Evolutionary conservation across 2,329 filamentous ascomycete genomes (phyloP).

Genomic region (Neocucurbitaria cava): DNA sequence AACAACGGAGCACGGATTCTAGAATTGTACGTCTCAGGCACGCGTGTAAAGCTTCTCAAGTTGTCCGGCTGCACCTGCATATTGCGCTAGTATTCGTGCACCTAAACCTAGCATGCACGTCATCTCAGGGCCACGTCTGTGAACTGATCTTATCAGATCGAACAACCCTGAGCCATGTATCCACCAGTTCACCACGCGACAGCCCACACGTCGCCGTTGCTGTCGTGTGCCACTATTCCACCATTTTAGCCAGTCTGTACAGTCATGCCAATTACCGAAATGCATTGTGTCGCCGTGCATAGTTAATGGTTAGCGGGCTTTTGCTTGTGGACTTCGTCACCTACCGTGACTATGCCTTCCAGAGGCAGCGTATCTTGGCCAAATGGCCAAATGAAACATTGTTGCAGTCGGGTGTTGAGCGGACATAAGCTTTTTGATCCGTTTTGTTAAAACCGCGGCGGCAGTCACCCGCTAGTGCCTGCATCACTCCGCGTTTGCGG

Average conservation of each 20-base stretch:
- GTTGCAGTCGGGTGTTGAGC: background rate
- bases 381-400: background rate
- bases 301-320: background rate
- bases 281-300: background rate
- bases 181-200: background rate
- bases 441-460: slow-evolving; percentile 14
- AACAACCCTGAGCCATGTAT: slow-evolving; percentile 6
- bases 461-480: slow-evolving; percentile 29
- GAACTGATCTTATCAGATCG: slow-evolving; percentile 31
- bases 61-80: slow-evolving; percentile 5
- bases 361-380: background rate
- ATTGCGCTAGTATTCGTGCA: slow-evolving; percentile 9
- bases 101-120: slow-evolving; percentile 24
- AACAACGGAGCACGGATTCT: too few relatives aligned
- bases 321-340: background rate
- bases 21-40: too few relatives aligned
- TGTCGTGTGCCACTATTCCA: background rate
- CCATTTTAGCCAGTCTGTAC: background rate
- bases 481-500: slow-evolving; percentile 19
- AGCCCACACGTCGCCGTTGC: slow-evolving; percentile 3
- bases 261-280: background rate
- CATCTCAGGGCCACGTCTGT: slow-evolving; percentile 21
- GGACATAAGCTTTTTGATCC: slow-evolving; percentile 23
- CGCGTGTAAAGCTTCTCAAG: background rate
- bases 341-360: background rate